phyloP scores from a whole-genome alignment of 2,329 filamentous ascomycete genomes.

The Raffaelea deltoideospora region DNA sequence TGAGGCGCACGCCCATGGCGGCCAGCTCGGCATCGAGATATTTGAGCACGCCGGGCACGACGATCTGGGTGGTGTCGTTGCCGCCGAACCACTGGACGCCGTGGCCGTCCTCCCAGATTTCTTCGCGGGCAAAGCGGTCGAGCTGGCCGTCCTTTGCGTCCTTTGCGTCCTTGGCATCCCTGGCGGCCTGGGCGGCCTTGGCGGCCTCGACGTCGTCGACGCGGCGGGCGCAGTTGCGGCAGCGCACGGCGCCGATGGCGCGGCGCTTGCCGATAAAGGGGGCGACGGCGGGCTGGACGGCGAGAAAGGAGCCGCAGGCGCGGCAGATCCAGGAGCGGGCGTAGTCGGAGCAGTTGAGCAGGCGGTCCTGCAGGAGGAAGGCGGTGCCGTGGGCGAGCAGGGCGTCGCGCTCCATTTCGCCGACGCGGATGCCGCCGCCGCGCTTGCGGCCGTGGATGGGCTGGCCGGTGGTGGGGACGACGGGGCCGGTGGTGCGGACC shows the following conservation, averaged over 20 bases:
- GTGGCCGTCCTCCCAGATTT: slow-evolving; percentile 86
- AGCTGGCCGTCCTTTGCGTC: background rate
- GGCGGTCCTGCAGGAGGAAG: slow-evolving; percentile 83
- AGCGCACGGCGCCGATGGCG: slow-evolving; percentile 56
- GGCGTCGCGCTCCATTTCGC: slow-evolving; percentile 97
- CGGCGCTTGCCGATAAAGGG: slow-evolving; percentile 49
- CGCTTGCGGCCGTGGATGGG: slow-evolving; percentile 94
- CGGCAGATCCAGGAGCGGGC: slow-evolving; percentile 81
- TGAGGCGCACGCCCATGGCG: slow-evolving; percentile 91
- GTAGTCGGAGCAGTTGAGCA: slow-evolving; percentile 96
- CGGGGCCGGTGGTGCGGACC: slow-evolving; percentile 86
- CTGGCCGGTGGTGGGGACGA: slow-evolving; percentile 81
- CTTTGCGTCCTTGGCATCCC: slow-evolving; percentile 25
- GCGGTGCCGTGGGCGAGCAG: slow-evolving; percentile 89
- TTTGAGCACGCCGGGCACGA: slow-evolving; percentile 81
- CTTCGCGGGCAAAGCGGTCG: slow-evolving; percentile 7
- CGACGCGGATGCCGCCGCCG: slow-evolving; percentile 95
- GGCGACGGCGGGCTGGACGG: slow-evolving; percentile 65
- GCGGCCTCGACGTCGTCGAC: slow-evolving; percentile 37
- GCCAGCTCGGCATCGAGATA: slow-evolving; percentile 91
- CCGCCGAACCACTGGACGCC: slow-evolving; percentile 77
- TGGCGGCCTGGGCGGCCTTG: slow-evolving; percentile 29
- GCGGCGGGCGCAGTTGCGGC: slow-evolving; percentile 57
- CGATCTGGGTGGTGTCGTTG: slow-evolving; percentile 79
- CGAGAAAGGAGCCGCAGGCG: slow-evolving; percentile 77